These are phyloP conservation scores for Gautieria morchelliformis DNA, from an alignment of 768 basidiomycete species.

Conservation along the genomic window DNA sequence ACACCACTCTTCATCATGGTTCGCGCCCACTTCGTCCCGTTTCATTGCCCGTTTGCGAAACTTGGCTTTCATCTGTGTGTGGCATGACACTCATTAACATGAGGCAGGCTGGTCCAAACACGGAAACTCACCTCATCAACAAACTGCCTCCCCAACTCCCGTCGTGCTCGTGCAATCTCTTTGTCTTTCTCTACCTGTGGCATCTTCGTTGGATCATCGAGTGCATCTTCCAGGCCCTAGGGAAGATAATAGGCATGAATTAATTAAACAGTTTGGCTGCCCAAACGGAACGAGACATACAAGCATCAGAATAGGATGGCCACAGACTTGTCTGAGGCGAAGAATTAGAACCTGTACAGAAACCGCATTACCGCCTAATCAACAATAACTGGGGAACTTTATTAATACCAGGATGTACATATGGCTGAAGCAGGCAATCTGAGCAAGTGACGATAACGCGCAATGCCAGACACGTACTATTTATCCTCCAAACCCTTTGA, in stretches of 20 bases:
- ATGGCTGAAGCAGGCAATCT: conserved; percentile 27
- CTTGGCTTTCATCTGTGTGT: background rate
- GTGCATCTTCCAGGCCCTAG: conserved; percentile 2
- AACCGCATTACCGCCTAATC: background rate
- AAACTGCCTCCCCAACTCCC: conserved; percentile 2
- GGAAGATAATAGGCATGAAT: background rate
- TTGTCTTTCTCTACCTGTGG: conserved; percentile 3
- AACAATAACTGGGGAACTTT: conserved; percentile 3
- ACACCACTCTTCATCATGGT: conserved; percentile 25
- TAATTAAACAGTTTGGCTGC: background rate
- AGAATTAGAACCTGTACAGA: conserved; percentile 54
- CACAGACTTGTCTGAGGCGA: conserved; percentile 64
- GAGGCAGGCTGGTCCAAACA: background rate
- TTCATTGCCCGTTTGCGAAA: conserved; percentile 4
- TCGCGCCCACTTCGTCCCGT: background rate
- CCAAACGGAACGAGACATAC: conserved; percentile 25
- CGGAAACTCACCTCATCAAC: conserved; percentile 1
- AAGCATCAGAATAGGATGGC: conserved; percentile 63
- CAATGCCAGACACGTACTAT: conserved; percentile 39
- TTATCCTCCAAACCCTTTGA: conserved; percentile 23
- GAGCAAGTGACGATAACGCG: background rate
- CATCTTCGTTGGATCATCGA: conserved; percentile 5
- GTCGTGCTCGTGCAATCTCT: background rate
- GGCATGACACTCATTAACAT: background rate
- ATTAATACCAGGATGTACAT: conserved; percentile 32